These are phyloP conservation scores for Apiotrichum siamense DNA, from an alignment of 1,284 basidiomycete species.

Conservation along the genomic window DNA sequence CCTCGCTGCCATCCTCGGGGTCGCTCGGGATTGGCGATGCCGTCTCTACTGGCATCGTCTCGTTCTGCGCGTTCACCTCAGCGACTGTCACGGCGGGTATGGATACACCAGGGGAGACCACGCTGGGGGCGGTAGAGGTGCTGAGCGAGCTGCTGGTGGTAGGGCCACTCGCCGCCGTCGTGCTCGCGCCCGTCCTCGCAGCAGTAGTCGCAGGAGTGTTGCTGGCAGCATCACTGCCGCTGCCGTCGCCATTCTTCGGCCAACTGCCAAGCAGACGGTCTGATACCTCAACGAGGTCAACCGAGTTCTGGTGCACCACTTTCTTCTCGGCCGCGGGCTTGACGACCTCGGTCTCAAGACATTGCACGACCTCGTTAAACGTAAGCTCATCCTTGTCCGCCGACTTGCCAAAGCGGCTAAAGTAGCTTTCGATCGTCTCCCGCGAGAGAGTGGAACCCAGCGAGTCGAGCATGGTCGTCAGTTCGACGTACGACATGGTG, in stretches of 20 bases:
- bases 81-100: conserved; percentile 26
- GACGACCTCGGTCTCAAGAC: conserved; percentile 68
- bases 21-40: conserved; percentile 4
- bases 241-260: not conserved
- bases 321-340: conserved; percentile 66
- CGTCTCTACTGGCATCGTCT: too few species aligned
- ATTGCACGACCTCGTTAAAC: conserved; percentile 69
- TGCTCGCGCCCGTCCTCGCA: not conserved
- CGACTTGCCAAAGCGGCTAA: conserved; percentile 62
- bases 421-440: conserved; percentile 76
- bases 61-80: conserved; percentile 3
- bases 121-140: not conserved
- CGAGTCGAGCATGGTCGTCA: conserved; percentile 95
- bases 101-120: not conserved
- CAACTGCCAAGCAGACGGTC: conserved; percentile 4
- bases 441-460: conserved; percentile 84
- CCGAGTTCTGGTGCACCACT: conserved; percentile 20
- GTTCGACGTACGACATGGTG: conserved; percentile 74
- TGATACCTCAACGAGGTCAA: conserved; percentile 9
- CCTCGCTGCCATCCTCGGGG: conserved; percentile 5
- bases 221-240: not conserved
- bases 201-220: not conserved
- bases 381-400: conserved; percentile 66
- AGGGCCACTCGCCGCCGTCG: not conserved
- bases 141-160: not conserved